These are phyloP conservation scores for Fraxinus sp. DNA, from an alignment of 305 asterid species.

Conservation along the genomic window DNA sequence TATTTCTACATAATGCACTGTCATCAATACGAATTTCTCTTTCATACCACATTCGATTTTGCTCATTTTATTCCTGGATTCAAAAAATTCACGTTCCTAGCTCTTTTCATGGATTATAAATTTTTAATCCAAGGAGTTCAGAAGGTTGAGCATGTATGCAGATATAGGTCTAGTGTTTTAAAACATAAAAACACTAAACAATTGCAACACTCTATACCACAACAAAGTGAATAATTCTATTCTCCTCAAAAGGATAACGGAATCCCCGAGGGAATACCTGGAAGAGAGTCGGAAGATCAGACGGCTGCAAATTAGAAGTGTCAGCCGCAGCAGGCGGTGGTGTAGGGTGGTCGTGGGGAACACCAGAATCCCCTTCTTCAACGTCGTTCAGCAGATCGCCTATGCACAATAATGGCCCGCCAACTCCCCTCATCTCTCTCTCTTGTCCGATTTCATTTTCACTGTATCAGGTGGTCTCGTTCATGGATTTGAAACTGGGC, in stretches of 20 bases:
- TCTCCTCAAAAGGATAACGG: neutral
- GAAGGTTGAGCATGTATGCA: neutral
- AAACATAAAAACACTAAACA: neutral
- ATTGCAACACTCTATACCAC: neutral
- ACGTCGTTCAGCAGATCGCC: slow-evolving; percentile 79
- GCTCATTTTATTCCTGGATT: neutral
- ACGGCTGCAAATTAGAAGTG: slow-evolving; percentile 37
- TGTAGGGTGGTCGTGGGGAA: slow-evolving; percentile 22
- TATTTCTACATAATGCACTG: neutral
- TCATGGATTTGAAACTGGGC: neutral
- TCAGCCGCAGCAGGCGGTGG: slow-evolving; percentile 28
- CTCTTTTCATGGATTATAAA: neutral
- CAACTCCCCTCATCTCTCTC: slow-evolving; percentile 67
- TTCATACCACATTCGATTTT: neutral
- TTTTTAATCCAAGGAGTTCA: neutral
- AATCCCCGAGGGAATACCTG: slow-evolving; percentile 39
- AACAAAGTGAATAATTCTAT: neutral
- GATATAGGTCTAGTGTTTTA: neutral
- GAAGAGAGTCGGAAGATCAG: slow-evolving; percentile 54
- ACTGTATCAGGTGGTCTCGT: neutral
- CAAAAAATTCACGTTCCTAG: neutral
- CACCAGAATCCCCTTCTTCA: slow-evolving; percentile 41
- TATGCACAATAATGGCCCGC: slow-evolving; percentile 79
- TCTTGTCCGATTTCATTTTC: neutral
- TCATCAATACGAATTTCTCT: neutral